Conservation (phyloP, 1,284 basidiomycete species). For the Bondarzewia mesenterica region DNA sequence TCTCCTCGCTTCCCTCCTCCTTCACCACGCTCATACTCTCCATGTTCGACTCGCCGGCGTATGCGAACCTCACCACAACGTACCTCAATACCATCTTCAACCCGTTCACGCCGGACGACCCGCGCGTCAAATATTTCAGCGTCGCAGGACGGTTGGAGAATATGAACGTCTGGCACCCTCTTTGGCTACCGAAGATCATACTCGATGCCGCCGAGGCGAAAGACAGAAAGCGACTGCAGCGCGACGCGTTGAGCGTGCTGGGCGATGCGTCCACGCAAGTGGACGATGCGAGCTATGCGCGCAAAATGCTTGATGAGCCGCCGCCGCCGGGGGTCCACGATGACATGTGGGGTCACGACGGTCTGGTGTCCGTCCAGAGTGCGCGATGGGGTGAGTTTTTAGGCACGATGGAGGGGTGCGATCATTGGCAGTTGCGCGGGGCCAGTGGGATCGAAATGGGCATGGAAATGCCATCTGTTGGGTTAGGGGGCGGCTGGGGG, state of each 20-base stretch:
- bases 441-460: constrained; percentile 59
- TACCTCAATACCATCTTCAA: constrained; percentile 89
- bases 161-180: constrained; percentile 84
- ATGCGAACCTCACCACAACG: constrained; percentile 86
- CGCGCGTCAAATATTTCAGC: constrained; percentile 85
- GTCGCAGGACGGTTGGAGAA: constrained; percentile 74
- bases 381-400: constrained; percentile 93
- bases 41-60: constrained; percentile 93
- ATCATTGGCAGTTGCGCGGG: constrained; percentile 97
- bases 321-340: constrained; percentile 35
- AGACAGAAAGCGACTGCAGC: constrained; percentile 30
- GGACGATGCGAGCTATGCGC: too few relatives aligned
- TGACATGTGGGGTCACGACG: constrained; percentile 86
- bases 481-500: constrained; percentile 38
- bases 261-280: background rate
- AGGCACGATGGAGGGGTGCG: constrained; percentile 83
- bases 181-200: constrained; percentile 95
- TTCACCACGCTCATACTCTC: constrained; percentile 88
- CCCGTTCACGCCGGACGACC: constrained; percentile 81
- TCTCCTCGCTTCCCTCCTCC: constrained; percentile 64
- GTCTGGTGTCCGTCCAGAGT: constrained; percentile 83
- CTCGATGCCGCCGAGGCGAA: constrained; percentile 73
- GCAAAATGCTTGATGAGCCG: constrained; percentile 4
- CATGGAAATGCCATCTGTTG: constrained; percentile 39
- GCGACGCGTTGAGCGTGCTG: constrained; percentile 8